phyloP scores from a whole-genome alignment of 129 eudicot species.

The Lactuca saligna region DNA sequence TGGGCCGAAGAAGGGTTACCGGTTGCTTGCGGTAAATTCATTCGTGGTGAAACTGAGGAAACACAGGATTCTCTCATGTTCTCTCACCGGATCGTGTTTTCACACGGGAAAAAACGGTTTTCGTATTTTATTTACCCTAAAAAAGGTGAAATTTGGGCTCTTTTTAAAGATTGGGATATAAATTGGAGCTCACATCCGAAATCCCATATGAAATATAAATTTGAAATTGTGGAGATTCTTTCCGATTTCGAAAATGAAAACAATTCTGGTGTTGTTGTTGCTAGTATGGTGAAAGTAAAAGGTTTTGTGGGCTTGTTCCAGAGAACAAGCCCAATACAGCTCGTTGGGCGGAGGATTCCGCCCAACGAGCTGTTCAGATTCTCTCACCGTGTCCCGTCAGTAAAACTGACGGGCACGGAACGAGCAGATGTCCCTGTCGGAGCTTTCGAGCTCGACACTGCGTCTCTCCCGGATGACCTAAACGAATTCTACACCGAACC shows the following conservation, averaged over 20 bases:
- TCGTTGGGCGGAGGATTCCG: conserved; percentile 19
- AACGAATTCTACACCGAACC: conserved; percentile 12
- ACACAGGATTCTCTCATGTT: conserved; percentile 49
- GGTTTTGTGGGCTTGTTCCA: conserved; percentile 61
- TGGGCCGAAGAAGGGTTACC: conserved; percentile 68
- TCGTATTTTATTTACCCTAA: conserved; percentile 52
- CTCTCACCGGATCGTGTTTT: conserved; percentile 58
- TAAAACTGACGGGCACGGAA: conserved; percentile 63
- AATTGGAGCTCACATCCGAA: conserved; percentile 61
- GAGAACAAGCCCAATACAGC: not conserved
- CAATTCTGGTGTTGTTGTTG: conserved; percentile 49
- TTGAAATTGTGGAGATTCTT: conserved; percentile 76
- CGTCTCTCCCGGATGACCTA: conserved; percentile 51
- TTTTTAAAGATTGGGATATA: conserved; percentile 74
- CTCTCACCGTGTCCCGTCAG: conserved; percentile 70
- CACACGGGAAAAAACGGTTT: conserved; percentile 34
- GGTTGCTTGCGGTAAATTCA: conserved; percentile 62
- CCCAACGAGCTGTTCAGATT: conserved; percentile 58
- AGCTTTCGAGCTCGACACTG: conserved; percentile 82
- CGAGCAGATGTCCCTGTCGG: conserved; percentile 68
- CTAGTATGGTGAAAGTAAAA: conserved; percentile 56
- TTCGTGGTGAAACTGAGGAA: conserved; percentile 40
- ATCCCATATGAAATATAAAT: conserved; percentile 38
- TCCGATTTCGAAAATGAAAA: conserved; percentile 39
- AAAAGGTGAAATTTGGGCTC: conserved; percentile 84